Evolutionary conservation across 2,329 filamentous ascomycete species (phyloP).

Genomic region (Albophoma yamanashiensis): DNA sequence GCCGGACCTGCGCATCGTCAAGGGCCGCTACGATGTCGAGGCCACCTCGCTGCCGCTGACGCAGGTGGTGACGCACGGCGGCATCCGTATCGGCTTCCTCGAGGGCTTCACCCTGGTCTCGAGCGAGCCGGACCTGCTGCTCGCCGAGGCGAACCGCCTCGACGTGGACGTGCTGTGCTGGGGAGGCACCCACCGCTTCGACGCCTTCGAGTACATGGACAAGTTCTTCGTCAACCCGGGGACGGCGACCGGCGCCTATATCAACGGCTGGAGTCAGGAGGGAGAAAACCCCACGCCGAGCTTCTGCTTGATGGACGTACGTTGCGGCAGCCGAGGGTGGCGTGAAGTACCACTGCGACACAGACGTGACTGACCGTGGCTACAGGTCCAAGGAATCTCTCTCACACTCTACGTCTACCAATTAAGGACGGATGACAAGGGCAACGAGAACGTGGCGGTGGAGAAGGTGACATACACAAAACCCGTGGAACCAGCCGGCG

Average conservation of each 20-base stretch:
- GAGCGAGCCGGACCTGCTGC: conserved; percentile 53
- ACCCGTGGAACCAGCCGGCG: conserved; percentile 48
- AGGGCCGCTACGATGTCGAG: conserved; percentile 56
- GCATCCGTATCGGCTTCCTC: conserved; percentile 54
- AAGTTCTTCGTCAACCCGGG: conserved; percentile 65
- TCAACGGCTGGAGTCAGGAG: conserved; percentile 44
- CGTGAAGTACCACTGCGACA: not conserved
- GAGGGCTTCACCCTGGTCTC: conserved; percentile 60
- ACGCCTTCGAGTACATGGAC: conserved; percentile 64
- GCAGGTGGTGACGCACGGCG: conserved; percentile 56
- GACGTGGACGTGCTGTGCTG: conserved; percentile 61
- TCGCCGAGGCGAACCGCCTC: conserved; percentile 57
- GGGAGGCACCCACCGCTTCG: conserved; percentile 58
- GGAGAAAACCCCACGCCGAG: conserved; percentile 74
- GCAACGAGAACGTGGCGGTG: conserved; percentile 68
- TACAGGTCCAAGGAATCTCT: conserved; percentile 87
- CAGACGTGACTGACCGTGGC: not conserved
- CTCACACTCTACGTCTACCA: conserved; percentile 93
- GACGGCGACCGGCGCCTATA: conserved; percentile 53
- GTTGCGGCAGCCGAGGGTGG: conserved; percentile 25
- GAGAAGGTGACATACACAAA: conserved; percentile 84
- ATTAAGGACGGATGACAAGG: conserved; percentile 64
- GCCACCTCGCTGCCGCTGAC: conserved; percentile 54
- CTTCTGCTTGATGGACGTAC: conserved; percentile 96
- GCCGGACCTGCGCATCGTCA: conserved; percentile 61